These are phyloP conservation scores for Helichrysum umbraculigerum DNA, from an alignment of 129 eudicot species.

Conservation along the genomic window DNA sequence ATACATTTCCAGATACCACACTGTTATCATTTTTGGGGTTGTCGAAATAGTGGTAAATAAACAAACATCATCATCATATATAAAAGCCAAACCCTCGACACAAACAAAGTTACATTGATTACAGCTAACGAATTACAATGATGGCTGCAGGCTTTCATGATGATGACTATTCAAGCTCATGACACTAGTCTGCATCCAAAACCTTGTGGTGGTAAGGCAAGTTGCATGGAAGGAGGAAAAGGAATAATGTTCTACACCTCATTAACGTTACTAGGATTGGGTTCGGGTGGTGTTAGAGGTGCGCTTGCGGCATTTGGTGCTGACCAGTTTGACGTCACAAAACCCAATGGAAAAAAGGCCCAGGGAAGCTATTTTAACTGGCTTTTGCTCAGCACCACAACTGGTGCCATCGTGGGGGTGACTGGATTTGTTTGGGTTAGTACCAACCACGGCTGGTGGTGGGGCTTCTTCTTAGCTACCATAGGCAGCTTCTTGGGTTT, in stretches of 20 bases:
- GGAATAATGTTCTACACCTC: conserved; percentile 58
- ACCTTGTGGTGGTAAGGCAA: conserved; percentile 44
- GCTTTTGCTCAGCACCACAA: conserved; percentile 46
- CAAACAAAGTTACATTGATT: not conserved
- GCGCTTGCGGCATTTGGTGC: conserved; percentile 81
- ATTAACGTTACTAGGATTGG: conserved; percentile 54
- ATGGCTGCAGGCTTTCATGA: conserved; percentile 39
- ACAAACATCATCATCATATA: not conserved
- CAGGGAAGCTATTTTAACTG: conserved; percentile 69
- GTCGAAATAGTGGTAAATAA: conserved; percentile 52
- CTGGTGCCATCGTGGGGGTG: conserved; percentile 54
- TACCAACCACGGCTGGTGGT: conserved; percentile 68
- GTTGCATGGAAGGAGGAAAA: conserved; percentile 47
- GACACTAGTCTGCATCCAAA: conserved; percentile 44
- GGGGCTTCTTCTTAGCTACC: conserved; percentile 46
- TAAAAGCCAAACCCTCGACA: not conserved
- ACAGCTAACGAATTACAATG: not conserved
- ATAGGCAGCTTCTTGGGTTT: conserved; percentile 38
- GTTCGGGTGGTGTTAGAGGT: conserved; percentile 69
- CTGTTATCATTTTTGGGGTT: conserved; percentile 50
- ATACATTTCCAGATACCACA: conserved; percentile 48
- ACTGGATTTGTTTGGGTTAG: conserved; percentile 52
- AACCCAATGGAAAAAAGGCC: conserved; percentile 50
- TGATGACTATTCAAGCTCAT: conserved; percentile 78
- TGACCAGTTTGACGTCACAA: conserved; percentile 57